These are phyloP conservation scores for Phyllosticta citriasiana DNA, from an alignment of 2,329 filamentous ascomycete species.

Conservation along the genomic window DNA sequence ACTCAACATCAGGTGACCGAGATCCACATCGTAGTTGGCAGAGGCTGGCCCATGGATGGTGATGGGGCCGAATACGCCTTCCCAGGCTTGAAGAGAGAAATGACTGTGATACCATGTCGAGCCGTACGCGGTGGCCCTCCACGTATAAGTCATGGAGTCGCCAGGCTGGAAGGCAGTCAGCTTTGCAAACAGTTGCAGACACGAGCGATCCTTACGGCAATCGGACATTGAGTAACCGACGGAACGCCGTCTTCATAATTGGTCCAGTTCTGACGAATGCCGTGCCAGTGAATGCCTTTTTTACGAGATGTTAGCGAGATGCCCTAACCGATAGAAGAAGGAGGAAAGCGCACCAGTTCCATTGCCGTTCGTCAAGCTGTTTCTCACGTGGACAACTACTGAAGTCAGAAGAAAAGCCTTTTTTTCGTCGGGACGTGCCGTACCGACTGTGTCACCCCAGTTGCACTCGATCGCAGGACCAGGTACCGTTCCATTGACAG, in stretches of 20 bases:
- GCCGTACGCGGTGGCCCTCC: constrained; percentile 46
- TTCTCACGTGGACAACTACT: constrained; percentile 46
- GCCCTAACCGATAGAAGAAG: too few relatives aligned
- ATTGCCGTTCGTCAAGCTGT: constrained; percentile 49
- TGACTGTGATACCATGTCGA: constrained; percentile 51
- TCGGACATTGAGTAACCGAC: constrained; percentile 57
- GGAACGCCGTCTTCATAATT: constrained; percentile 62
- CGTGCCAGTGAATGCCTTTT: constrained; percentile 58
- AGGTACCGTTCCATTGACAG: constrained; percentile 70
- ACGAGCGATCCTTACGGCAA: constrained; percentile 27
- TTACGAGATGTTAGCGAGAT: too few relatives aligned
- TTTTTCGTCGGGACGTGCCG: not conserved
- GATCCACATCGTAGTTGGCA: constrained; percentile 44
- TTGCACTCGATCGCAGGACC: constrained; percentile 55
- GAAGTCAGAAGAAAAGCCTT: not conserved
- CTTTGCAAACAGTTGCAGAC: too few relatives aligned
- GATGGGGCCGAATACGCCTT: constrained; percentile 22
- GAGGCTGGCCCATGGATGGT: constrained; percentile 31
- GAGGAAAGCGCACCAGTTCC: constrained; percentile 24
- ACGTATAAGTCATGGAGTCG: constrained; percentile 30
- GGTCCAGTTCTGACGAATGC: constrained; percentile 58
- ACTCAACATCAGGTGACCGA: constrained; percentile 42
- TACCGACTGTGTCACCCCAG: constrained; percentile 44
- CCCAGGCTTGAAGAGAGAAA: constrained; percentile 42
- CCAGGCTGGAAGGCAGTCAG: constrained; percentile 5